Base-by-base conservation (phyloP, 805 yeast species). In the Zygoascus biomembranicola region DNA sequence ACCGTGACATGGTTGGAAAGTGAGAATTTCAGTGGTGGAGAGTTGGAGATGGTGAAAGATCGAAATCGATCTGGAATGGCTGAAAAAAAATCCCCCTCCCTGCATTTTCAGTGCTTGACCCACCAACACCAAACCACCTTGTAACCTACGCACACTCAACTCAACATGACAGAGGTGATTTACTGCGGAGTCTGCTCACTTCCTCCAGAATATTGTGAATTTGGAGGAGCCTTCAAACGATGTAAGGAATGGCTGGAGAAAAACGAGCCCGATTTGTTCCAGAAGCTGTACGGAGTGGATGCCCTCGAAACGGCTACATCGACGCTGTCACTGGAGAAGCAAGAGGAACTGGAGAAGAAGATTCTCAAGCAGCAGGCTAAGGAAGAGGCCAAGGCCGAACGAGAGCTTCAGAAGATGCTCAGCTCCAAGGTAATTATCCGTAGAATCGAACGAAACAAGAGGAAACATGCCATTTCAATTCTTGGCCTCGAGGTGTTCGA, bases 121-220 rank as follows among this genome's bases (percentile, higher is more conserved):
- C 16, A 11, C 9, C 39, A 5, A 13, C 39, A 35, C 13, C 16
- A 3, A 4, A 4, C 39, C 10, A 35, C 39, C 10, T 13, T 35
- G 5, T 8, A 11, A 35, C 39, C 16, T 35, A 35, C 16, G 4
- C 10, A 42, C 20, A n/a, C 45, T 11, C 45, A 5, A 16, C 45
- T 16, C 11, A 42, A 14, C 35, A 52, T 16, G 19, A 72, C 66
- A 58, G 63, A 67, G 23, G 79, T 83, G 19, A 63, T 77, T 14
- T 88, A 88, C 71, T 88, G 96, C 67, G 89, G 81, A 5, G 78
- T 87, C 13, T 88, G 96, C 66, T 71, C 88, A 1, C 83, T 78
- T 65, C 96, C 96, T n/a, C 88, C 88, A 3, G 96, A 82, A 69
- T 90, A 83, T 71, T 90, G 98, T 72, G 97, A 92, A 66, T 90